Evolutionary conservation across 805 yeast genomes (phyloP).

Genomic region (Candida coleopterorum): DNA sequence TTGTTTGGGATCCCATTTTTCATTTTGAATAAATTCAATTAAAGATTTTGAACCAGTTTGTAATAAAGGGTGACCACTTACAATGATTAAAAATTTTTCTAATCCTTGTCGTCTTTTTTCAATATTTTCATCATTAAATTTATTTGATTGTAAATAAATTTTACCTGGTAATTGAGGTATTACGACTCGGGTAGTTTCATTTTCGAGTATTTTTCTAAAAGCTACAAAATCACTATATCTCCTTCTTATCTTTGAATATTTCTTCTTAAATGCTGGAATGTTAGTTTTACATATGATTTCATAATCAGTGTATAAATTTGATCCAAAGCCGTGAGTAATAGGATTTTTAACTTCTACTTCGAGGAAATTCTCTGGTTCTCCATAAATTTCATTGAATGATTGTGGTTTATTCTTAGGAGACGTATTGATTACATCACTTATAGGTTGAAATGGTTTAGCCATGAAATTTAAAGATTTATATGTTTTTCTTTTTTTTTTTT

Average conservation of each 20-base stretch:
- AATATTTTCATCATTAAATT: conserved; percentile 78
- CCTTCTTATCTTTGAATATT: conserved; percentile 67
- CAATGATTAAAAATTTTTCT: conserved; percentile 69
- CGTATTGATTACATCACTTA: conserved; percentile 35
- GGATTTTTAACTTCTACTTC: conserved; percentile 88
- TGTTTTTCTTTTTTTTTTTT: background rate
- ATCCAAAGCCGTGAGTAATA: conserved; percentile 62
- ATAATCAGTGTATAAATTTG: conserved; percentile 82
- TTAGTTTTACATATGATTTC: conserved; percentile 87
- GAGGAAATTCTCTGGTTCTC: conserved; percentile 89
- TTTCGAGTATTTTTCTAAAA: conserved; percentile 67
- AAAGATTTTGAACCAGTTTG: conserved; percentile 81
- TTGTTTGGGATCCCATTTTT: conserved; percentile 53
- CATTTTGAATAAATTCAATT: conserved; percentile 83
- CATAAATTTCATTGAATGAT: conserved; percentile 78
- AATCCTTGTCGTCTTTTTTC: conserved; percentile 80
- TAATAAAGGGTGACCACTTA: conserved; percentile 89
- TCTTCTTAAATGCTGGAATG: conserved; percentile 75
- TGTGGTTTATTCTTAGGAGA: conserved; percentile 44
- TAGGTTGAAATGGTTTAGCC: conserved; percentile 39
- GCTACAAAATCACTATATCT: conserved; percentile 87
- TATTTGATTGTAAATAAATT: conserved; percentile 55
- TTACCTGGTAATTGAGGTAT: conserved; percentile 93
- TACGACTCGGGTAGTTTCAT: conserved; percentile 72
- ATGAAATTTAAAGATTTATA: background rate